These are phyloP conservation scores for Trametes punicea DNA, from an alignment of 768 basidiomycete species.

Conservation along the genomic window DNA sequence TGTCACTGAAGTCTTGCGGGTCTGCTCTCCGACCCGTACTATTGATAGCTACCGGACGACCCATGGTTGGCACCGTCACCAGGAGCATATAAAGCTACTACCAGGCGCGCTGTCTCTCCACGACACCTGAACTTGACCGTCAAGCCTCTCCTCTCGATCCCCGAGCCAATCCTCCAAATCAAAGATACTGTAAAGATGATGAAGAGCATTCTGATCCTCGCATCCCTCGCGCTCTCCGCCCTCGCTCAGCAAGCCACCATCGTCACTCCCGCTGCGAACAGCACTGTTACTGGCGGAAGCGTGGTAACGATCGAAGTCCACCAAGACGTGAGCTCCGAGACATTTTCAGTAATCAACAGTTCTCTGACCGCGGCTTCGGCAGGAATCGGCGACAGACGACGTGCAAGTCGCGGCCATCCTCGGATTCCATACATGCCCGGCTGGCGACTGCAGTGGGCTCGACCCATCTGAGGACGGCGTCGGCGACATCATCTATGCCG, in stretches of 20 bases:
- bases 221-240: constrained; percentile 32
- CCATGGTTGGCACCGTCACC: too few relatives aligned
- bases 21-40: too few relatives aligned
- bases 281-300: constrained; percentile 36
- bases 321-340: constrained; percentile 15
- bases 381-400: constrained; percentile 39
- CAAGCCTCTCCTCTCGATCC: too few relatives aligned
- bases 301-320: constrained; percentile 44
- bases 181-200: neutral
- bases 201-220: constrained; percentile 21
- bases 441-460: constrained; percentile 17
- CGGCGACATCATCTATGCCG: constrained; percentile 47
- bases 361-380: neutral
- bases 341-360: neutral
- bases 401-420: constrained; percentile 46
- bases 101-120: too few relatives aligned
- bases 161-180: neutral
- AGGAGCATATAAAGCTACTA: too few relatives aligned
- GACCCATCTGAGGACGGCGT: constrained; percentile 28
- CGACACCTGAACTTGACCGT: too few relatives aligned
- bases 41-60: too few relatives aligned
- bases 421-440: constrained; percentile 39
- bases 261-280: constrained; percentile 37
- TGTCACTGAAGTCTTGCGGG: too few relatives aligned
- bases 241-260: constrained; percentile 43